Conservation (phyloP, 202 grass and related monocot genomes). For the Musa balbisiana region DNA sequence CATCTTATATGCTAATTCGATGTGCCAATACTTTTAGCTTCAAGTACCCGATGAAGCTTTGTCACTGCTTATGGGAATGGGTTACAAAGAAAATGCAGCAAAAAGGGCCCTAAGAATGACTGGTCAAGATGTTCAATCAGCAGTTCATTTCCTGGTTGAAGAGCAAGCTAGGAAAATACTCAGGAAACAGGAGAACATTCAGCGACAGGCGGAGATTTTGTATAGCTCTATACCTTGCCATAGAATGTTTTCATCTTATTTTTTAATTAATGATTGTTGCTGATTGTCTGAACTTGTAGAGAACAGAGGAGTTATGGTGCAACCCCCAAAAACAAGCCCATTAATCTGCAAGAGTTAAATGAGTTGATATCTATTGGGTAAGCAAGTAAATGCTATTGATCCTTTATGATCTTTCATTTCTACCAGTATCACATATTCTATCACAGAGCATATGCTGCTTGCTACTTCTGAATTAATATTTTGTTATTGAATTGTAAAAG, state of each 20-base stretch:
- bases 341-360: conserved; percentile 76
- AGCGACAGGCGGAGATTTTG: conserved; percentile 56
- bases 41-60: conserved; percentile 98
- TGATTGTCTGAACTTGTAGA: conserved; percentile 30
- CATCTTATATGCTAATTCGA: not conserved
- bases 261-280: not conserved
- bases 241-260: conserved; percentile 8
- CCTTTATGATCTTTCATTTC: not conserved
- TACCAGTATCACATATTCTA: not conserved
- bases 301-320: conserved; percentile 71
- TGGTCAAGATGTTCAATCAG: conserved; percentile 75
- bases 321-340: conserved; percentile 71
- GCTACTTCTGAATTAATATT: not conserved
- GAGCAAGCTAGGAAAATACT: conserved; percentile 58
- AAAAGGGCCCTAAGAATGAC: conserved; percentile 89
- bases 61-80: conserved; percentile 75
- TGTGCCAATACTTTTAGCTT: conserved; percentile 38
- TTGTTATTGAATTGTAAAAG: too few species aligned
- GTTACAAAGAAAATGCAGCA: conserved; percentile 52
- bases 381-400: conserved; percentile 3
- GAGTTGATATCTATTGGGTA: conserved; percentile 70
- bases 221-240: conserved; percentile 30
- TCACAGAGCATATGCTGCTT: not conserved
- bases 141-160: conserved; percentile 79
- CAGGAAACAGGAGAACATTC: conserved; percentile 45